phyloP scores from a whole-genome alignment of 768 basidiomycete genomes.

The Rhodotorula babjevae region DNA sequence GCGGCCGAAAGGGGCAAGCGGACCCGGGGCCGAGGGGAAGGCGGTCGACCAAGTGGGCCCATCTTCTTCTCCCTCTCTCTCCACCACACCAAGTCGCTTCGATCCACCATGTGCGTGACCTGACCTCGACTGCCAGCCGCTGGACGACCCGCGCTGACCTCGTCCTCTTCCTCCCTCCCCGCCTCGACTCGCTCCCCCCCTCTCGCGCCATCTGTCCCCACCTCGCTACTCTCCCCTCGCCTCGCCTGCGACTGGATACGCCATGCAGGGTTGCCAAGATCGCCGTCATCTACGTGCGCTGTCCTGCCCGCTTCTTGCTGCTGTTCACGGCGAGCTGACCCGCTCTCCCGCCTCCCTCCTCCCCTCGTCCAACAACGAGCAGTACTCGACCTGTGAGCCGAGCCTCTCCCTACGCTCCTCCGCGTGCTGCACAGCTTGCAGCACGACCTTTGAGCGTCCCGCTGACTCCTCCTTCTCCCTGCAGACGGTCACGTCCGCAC shows the following conservation, averaged over 20 bases:
- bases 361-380: not conserved
- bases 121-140: too few species aligned
- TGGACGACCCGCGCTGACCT: not conserved
- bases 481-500: constrained; percentile 35
- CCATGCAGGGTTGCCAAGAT: constrained; percentile 17
- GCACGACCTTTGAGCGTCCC: too few species aligned
- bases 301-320: not conserved
- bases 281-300: constrained; percentile 22
- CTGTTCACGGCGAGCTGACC: not conserved
- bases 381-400: constrained; percentile 11
- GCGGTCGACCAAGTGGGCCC: not conserved
- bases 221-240: constrained; percentile 35
- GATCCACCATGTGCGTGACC: too few species aligned
- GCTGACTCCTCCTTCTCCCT: not conserved
- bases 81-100: too few species aligned
- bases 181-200: too few species aligned
- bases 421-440: too few species aligned
- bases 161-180: too few species aligned
- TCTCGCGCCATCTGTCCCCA: too few species aligned
- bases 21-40: too few species aligned
- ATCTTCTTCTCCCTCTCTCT: not conserved
- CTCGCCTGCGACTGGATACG: constrained; percentile 41
- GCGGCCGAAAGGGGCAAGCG: not conserved
- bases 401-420: not conserved
- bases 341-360: too few species aligned